Evolutionary conservation across 176 grass and related monocot species (phyloP).

Genomic region (Tillandsia leiboldiana): DNA sequence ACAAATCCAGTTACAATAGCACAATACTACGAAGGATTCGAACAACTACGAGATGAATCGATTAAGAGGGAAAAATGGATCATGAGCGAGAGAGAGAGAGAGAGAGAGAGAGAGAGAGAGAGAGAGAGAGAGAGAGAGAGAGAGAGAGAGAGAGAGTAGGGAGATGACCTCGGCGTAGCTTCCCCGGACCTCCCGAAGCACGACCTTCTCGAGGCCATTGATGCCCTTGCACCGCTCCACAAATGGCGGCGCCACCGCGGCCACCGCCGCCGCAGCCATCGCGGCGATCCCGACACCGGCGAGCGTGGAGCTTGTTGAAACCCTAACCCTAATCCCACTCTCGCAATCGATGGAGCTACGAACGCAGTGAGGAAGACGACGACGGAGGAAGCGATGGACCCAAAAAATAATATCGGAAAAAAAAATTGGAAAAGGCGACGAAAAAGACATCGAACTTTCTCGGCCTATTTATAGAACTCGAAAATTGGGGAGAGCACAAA

Average conservation of each 20-base stretch:
- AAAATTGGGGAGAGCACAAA: background rate
- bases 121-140: background rate
- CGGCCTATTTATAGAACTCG: background rate
- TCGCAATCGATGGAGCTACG: background rate
- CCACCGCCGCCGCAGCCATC: conserved; percentile 13
- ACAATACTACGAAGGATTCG: too few species aligned
- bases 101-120: background rate
- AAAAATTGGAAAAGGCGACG: background rate
- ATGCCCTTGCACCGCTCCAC: conserved; percentile 29
- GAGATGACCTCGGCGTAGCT: conserved; percentile 36
- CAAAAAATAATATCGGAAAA: background rate
- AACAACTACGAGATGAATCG: background rate
- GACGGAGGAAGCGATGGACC: background rate
- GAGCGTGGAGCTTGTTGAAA: conserved; percentile 14
- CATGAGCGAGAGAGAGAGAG: background rate
- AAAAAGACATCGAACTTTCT: background rate
- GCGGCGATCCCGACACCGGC: conserved; percentile 13
- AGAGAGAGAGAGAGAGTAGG: background rate
- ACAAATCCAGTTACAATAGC: too few species aligned
- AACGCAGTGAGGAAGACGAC: conserved; percentile 3
- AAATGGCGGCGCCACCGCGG: conserved; percentile 15
- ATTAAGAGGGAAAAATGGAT: background rate
- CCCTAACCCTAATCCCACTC: background rate
- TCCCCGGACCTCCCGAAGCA: conserved; percentile 33
- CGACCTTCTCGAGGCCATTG: conserved; percentile 41